Conservation (phyloP, 805 yeast genomes). For the Yueomyces sp. region DNA sequence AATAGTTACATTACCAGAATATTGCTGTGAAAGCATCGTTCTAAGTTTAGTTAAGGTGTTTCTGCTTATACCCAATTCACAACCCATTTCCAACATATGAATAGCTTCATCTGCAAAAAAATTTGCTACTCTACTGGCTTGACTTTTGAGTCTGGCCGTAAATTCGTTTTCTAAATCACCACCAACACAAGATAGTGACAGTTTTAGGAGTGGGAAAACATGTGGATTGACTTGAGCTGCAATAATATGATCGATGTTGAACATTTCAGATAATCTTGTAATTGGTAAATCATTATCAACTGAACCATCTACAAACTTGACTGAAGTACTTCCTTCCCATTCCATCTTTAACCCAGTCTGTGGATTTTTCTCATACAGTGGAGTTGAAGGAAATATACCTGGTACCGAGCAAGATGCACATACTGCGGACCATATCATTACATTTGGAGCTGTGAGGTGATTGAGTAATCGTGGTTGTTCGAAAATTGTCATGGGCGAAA, state of each 20-base stretch:
- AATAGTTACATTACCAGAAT: slow-evolving; percentile 89
- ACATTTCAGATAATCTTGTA: slow-evolving; percentile 85
- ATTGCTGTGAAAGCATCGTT: slow-evolving; percentile 71
- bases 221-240: slow-evolving; percentile 98
- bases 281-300: slow-evolving; percentile 92
- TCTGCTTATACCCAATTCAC: slow-evolving; percentile 66
- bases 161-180: slow-evolving; percentile 53
- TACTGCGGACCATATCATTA: slow-evolving; percentile 75
- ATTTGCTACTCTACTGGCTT: slow-evolving; percentile 41
- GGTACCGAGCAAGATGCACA: slow-evolving; percentile 94
- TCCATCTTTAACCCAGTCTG: slow-evolving; percentile 58
- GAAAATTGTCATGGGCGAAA: slow-evolving; percentile 78
- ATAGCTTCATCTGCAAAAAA: slow-evolving; percentile 56
- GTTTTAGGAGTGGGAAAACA: slow-evolving; percentile 71
- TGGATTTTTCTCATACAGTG: slow-evolving; percentile 72
- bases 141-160: slow-evolving; percentile 39
- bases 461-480: slow-evolving; percentile 82
- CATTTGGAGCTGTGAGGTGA: slow-evolving; percentile 70
- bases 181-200: slow-evolving; percentile 55
- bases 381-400: slow-evolving; percentile 75
- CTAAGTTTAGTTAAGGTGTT: slow-evolving; percentile 60
- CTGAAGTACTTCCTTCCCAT: slow-evolving; percentile 61
- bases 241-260: slow-evolving; percentile 91
- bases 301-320: slow-evolving; percentile 88
- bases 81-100: slow-evolving; percentile 60